These are phyloP conservation scores for Tricholoma saponaceum DNA, from an alignment of 768 basidiomycete genomes.

Conservation along the genomic window DNA sequence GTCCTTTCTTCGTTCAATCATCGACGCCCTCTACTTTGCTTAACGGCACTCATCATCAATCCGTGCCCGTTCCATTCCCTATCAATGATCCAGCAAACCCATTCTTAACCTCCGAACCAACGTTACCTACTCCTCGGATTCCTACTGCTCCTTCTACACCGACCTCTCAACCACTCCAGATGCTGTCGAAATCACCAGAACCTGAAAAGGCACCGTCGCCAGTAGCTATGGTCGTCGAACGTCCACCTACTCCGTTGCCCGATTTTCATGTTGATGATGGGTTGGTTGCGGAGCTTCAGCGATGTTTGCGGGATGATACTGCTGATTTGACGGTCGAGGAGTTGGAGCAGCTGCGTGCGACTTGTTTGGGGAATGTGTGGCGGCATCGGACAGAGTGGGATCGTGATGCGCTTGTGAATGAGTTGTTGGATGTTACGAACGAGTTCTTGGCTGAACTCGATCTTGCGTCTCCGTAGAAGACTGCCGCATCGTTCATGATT, in stretches of 20 bases:
- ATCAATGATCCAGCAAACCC: conserved; percentile 14
- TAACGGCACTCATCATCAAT: conserved; percentile 1
- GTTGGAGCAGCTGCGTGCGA: conserved; percentile 90
- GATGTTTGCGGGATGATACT: conserved; percentile 52
- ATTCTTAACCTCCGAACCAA: conserved; percentile 10
- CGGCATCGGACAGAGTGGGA: conserved; percentile 80
- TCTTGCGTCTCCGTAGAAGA: neutral
- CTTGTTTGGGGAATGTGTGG: conserved; percentile 81
- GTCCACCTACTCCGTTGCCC: conserved; percentile 68
- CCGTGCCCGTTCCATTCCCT: conserved; percentile 6
- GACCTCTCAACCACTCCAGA: neutral
- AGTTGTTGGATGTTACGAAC: conserved; percentile 52
- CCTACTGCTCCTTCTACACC: conserved; percentile 15
- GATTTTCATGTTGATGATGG: conserved; percentile 66
- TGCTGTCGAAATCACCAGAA: conserved; percentile 18
- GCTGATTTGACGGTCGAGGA: conserved; percentile 72
- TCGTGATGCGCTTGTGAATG: conserved; percentile 56
- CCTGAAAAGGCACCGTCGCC: conserved; percentile 17
- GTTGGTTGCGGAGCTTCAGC: conserved; percentile 44
- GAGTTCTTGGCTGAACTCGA: conserved; percentile 67
- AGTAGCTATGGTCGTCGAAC: conserved; percentile 49
- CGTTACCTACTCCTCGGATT: conserved; percentile 15
- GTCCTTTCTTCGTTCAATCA: conserved; percentile 17
- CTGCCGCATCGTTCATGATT: neutral
- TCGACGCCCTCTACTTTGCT: neutral